Evolutionary conservation across 2,329 filamentous ascomycete species (phyloP).

Genomic region (Beauveria varroae): DNA sequence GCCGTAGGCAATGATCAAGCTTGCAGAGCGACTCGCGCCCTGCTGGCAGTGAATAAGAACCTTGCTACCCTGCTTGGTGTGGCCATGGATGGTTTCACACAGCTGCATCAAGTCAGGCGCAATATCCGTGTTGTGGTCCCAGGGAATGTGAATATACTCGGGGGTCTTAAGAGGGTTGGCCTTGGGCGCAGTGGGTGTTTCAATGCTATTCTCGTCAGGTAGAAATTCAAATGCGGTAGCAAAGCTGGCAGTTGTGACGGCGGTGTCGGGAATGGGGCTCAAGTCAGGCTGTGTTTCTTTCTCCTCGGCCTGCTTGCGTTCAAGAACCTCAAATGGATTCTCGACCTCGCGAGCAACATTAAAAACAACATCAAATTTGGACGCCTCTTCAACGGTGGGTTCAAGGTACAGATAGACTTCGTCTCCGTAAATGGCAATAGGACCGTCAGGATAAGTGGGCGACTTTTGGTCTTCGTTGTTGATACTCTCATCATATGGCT

Average conservation of each 20-base stretch:
- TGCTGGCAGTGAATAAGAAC: slow-evolving; percentile 82
- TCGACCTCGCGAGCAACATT: slow-evolving; percentile 78
- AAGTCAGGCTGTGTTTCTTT: slow-evolving; percentile 27
- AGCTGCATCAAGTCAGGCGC: slow-evolving; percentile 67
- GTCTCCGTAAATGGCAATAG: slow-evolving; percentile 73
- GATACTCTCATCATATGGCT: slow-evolving; percentile 58
- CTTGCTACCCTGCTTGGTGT: slow-evolving; percentile 65
- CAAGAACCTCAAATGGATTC: slow-evolving; percentile 56
- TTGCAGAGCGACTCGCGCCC: slow-evolving; percentile 77
- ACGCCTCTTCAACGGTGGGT: slow-evolving; percentile 68
- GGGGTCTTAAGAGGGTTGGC: slow-evolving; percentile 46
- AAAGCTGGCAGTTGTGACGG: slow-evolving; percentile 49
- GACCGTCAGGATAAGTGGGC: slow-evolving; percentile 74
- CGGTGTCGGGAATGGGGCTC: slow-evolving; percentile 45
- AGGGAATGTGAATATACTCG: slow-evolving; percentile 80
- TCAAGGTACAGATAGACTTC: slow-evolving; percentile 74
- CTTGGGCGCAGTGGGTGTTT: slow-evolving; percentile 50
- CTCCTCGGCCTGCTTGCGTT: slow-evolving; percentile 23
- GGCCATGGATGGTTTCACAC: slow-evolving; percentile 68
- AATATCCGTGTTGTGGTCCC: slow-evolving; percentile 86
- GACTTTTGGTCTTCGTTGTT: slow-evolving; percentile 74
- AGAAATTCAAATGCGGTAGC: slow-evolving; percentile 55
- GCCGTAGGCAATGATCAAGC: slow-evolving; percentile 79
- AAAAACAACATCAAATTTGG: slow-evolving; percentile 72
- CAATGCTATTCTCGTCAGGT: slow-evolving; percentile 25